phyloP scores from a whole-genome alignment of 495 filamentous ascomycete genomes.

The Terfezia claveryi region DNA sequence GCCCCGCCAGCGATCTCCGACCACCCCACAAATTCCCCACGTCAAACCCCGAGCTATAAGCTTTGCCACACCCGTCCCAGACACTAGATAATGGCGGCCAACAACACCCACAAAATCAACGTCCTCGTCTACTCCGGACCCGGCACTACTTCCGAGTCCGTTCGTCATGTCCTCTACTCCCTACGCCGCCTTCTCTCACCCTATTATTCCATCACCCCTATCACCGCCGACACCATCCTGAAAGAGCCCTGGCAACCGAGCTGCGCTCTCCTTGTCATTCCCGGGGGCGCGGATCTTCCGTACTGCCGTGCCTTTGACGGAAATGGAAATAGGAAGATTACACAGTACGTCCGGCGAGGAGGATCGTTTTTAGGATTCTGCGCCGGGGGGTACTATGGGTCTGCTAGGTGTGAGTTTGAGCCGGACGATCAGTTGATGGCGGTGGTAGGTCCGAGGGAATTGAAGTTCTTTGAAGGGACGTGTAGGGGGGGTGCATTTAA shows the following conservation, averaged over 20 bases:
- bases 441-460: constrained; percentile 66
- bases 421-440: constrained; percentile 60
- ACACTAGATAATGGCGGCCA: too few relatives aligned
- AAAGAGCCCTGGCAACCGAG: constrained; percentile 81
- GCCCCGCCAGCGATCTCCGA: too few relatives aligned
- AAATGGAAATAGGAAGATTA: constrained; percentile 60
- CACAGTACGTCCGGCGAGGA: constrained; percentile 64
- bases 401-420: constrained; percentile 66
- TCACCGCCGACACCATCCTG: constrained; percentile 54
- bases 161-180: constrained; percentile 71
- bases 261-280: constrained; percentile 76
- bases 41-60: too few relatives aligned
- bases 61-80: too few relatives aligned
- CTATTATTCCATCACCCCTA: constrained; percentile 76
- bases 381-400: constrained; percentile 85
- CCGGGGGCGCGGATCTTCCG: constrained; percentile 82
- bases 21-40: too few relatives aligned
- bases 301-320: constrained; percentile 83
- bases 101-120: too few relatives aligned
- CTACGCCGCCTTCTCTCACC: constrained; percentile 76
- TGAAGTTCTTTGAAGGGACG: constrained; percentile 67
- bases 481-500: constrained; percentile 74
- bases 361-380: constrained; percentile 79
- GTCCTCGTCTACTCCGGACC: not conserved
- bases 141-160: constrained; percentile 46